Evolutionary conservation across 2,329 filamentous ascomycete genomes (phyloP).

Genomic region (Trichoderma koningiopsis): DNA sequence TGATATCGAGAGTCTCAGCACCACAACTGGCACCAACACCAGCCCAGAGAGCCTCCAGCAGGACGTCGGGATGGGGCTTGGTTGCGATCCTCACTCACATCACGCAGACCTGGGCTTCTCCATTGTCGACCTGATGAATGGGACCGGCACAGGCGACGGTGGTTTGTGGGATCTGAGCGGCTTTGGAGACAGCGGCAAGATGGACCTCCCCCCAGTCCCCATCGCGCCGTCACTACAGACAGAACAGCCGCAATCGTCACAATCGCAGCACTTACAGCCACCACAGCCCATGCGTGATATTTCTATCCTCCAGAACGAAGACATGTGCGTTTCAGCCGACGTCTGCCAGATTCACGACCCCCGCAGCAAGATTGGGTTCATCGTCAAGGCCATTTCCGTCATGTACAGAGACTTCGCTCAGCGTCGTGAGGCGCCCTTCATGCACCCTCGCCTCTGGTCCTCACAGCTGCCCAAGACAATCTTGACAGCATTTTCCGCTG

Average conservation of each 20-base stretch:
- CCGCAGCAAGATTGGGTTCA: constrained; percentile 40
- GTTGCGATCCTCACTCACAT: constrained; percentile 23
- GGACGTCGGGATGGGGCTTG: constrained; percentile 32
- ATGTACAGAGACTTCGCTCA: constrained; percentile 42
- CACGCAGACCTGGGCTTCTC: constrained; percentile 38
- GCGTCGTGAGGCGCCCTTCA: constrained; percentile 44
- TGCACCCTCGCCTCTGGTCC: constrained; percentile 48
- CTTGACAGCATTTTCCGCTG: constrained; percentile 44
- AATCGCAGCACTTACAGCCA: constrained; percentile 19
- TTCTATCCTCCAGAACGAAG: constrained; percentile 31
- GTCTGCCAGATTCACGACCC: constrained; percentile 42
- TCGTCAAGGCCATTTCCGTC: constrained; percentile 38
- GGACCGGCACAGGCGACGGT: background rate
- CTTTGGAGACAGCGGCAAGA: constrained; percentile 34
- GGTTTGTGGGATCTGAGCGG: constrained; percentile 23
- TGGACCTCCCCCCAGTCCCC: constrained; percentile 38
- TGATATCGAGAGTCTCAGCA: constrained; percentile 39
- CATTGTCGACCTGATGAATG: constrained; percentile 40
- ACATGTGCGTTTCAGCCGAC: constrained; percentile 34
- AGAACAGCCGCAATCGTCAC: constrained; percentile 2
- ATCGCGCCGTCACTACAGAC: constrained; percentile 28
- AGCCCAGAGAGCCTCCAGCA: constrained; percentile 38
- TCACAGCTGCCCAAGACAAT: constrained; percentile 44
- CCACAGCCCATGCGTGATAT: constrained; percentile 37
- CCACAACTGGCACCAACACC: constrained; percentile 35